Evolutionary conservation across 1,139 yeast genomes (phyloP).

Genomic region (Suhomyces panamericanus): DNA sequence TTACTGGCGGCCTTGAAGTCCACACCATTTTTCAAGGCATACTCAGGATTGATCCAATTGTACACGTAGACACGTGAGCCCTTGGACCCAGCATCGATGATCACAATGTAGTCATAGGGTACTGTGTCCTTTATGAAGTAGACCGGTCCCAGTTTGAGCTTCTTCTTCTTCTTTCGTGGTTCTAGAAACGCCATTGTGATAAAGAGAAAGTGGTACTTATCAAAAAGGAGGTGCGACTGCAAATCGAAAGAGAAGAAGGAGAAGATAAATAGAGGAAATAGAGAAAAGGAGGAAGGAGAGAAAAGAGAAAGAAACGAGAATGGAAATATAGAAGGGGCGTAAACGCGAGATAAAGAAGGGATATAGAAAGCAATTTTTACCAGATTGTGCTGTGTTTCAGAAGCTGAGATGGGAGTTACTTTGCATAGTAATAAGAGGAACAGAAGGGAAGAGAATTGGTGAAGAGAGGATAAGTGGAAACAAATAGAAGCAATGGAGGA

Average conservation of each 20-base stretch:
- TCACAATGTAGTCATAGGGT: slow-evolving; percentile 66
- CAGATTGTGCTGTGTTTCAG: no score
- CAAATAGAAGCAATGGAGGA: no score
- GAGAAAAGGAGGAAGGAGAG: neutral
- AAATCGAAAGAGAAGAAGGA: neutral
- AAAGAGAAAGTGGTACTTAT: neutral
- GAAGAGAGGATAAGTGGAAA: no score
- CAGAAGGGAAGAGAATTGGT: no score
- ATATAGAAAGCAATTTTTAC: no score
- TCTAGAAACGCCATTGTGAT: neutral
- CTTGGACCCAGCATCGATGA: slow-evolving; percentile 81
- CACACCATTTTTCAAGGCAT: slow-evolving; percentile 30
- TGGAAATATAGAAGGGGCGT: no score
- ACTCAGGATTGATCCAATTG: slow-evolving; percentile 57
- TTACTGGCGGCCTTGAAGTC: slow-evolving; percentile 14
- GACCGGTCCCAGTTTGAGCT: slow-evolving; percentile 28
- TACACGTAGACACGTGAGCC: slow-evolving; percentile 79
- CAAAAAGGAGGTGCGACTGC: neutral
- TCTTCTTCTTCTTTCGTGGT: slow-evolving; percentile 7
- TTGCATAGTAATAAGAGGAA: no score
- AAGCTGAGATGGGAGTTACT: no score
- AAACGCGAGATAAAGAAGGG: no score
- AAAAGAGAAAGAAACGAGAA: no score
- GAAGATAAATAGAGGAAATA: neutral
- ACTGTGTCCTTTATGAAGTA: slow-evolving; percentile 33